Evolutionary conservation across 768 basidiomycete species (phyloP).

Genomic region (Lactarius psammicola): DNA sequence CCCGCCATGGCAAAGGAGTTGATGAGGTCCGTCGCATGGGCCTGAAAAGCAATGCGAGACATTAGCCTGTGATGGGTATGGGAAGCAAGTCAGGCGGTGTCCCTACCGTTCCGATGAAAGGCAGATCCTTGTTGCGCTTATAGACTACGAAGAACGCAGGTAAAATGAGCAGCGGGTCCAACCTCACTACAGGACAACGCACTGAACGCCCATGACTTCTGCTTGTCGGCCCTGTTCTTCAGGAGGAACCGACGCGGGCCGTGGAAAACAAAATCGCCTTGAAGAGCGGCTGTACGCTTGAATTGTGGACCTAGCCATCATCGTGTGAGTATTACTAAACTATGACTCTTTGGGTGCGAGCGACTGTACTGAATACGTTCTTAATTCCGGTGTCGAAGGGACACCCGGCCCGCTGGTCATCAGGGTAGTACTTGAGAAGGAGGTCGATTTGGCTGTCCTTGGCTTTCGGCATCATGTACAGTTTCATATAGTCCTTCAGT

Average conservation of each 20-base stretch:
- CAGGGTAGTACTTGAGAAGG: constrained; percentile 31
- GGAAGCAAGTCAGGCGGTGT: not conserved
- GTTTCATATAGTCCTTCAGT: constrained; percentile 19
- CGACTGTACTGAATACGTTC: constrained; percentile 34
- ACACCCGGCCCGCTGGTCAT: constrained; percentile 20
- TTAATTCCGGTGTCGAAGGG: constrained; percentile 28
- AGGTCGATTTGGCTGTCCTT: constrained; percentile 22
- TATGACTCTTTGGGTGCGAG: not conserved
- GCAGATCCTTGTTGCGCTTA: constrained; percentile 22
- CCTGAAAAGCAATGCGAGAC: not conserved
- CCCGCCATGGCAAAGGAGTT: too few species aligned
- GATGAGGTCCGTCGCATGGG: constrained; percentile 17
- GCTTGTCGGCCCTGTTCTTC: constrained; percentile 13
- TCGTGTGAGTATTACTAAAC: not conserved
- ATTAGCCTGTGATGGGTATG: not conserved
- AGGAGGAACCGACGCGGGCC: constrained; percentile 26
- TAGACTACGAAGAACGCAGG: constrained; percentile 5
- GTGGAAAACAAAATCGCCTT: constrained; percentile 28
- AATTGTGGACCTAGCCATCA: constrained; percentile 21
- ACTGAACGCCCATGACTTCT: constrained; percentile 27
- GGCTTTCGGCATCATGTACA: constrained; percentile 32
- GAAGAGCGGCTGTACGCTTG: constrained; percentile 25
- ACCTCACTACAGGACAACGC: not conserved
- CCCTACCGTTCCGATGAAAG: constrained; percentile 26
- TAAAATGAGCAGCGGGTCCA: too few species aligned